These are phyloP conservation scores for Ocimum tenuiflorum DNA, from an alignment of 257 asterid genomes.

Conservation along the genomic window DNA sequence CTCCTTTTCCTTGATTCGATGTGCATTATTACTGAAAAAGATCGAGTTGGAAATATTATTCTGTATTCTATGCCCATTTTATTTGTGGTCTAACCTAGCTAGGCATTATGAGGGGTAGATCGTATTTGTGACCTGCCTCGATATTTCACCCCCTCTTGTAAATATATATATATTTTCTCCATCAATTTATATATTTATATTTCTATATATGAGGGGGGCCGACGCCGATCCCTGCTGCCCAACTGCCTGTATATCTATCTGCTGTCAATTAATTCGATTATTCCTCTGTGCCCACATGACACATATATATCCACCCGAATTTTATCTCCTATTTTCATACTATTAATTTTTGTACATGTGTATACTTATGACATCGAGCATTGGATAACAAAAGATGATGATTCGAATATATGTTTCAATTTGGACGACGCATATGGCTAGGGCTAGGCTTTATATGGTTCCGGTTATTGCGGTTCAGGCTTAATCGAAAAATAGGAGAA, in stretches of 20 bases:
- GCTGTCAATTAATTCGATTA: neutral
- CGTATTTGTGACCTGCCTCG: slow-evolving; percentile 32
- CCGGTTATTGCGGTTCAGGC: slow-evolving; percentile 21
- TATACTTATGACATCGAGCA: too few species aligned
- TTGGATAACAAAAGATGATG: neutral
- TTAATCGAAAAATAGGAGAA: neutral
- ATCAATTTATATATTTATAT: too few species aligned
- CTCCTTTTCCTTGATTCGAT: slow-evolving; percentile 34
- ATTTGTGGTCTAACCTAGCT: slow-evolving; percentile 6
- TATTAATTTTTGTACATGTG: too few species aligned
- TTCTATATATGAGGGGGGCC: neutral
- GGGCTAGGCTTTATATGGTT: slow-evolving; percentile 29
- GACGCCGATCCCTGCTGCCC: neutral
- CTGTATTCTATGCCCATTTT: slow-evolving; percentile 53
- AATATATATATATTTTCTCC: too few species aligned
- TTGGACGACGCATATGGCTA: neutral
- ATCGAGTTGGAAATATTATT: slow-evolving; percentile 29
- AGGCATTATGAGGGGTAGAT: slow-evolving; percentile 46
- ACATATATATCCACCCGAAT: neutral
- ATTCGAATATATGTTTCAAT: neutral
- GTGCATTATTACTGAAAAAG: slow-evolving; percentile 39
- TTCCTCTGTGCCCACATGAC: too few species aligned
- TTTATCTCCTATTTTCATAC: neutral
- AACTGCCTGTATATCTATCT: neutral
- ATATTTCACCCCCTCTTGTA: too few species aligned